Conservation (phyloP, 1,284 basidiomycete species). For the Malassezia cuniculi region DNA sequence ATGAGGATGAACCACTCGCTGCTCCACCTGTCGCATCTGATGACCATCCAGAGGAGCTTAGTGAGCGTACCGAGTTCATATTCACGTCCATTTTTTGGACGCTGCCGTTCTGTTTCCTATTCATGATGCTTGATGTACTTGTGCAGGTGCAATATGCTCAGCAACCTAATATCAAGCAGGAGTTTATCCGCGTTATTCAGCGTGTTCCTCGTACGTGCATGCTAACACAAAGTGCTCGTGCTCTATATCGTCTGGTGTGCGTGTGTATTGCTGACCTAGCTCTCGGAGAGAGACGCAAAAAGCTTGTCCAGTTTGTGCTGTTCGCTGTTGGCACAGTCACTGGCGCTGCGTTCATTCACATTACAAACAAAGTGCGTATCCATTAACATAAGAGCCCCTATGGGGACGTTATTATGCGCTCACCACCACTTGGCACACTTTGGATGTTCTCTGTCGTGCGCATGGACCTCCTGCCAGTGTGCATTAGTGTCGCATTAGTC, state of each 20-base stretch:
- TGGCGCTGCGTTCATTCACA: constrained; percentile 27
- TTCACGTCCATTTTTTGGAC: no score
- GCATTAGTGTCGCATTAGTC: constrained; percentile 32
- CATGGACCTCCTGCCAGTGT: constrained; percentile 34
- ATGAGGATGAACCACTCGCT: no score
- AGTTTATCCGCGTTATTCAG: no score
- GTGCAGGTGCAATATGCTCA: no score
- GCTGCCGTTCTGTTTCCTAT: no score
- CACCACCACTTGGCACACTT: constrained; percentile 43
- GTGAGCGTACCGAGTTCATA: no score
- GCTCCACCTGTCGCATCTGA: no score
- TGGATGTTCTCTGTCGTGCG: constrained; percentile 45
- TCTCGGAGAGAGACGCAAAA: constrained; percentile 17
- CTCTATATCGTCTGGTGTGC: constrained; percentile 7
- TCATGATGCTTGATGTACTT: no score
- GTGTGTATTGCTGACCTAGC: constrained; percentile 11
- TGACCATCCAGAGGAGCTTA: no score
- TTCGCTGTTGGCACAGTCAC: constrained; percentile 18
- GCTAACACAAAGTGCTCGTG: background rate
- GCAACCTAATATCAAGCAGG: no score
- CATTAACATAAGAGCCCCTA: constrained; percentile 23
- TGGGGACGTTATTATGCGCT: constrained; percentile 34
- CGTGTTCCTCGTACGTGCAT: background rate
- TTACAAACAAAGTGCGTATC: constrained; percentile 31
- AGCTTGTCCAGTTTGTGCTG: constrained; percentile 18